Percentiles rank a stretch among this genome's conserved stretches.
Evolutionary conservation across 2,329 filamentous ascomycete species (phyloP).

Genomic region (Amylocarpus encephaloides): DNA sequence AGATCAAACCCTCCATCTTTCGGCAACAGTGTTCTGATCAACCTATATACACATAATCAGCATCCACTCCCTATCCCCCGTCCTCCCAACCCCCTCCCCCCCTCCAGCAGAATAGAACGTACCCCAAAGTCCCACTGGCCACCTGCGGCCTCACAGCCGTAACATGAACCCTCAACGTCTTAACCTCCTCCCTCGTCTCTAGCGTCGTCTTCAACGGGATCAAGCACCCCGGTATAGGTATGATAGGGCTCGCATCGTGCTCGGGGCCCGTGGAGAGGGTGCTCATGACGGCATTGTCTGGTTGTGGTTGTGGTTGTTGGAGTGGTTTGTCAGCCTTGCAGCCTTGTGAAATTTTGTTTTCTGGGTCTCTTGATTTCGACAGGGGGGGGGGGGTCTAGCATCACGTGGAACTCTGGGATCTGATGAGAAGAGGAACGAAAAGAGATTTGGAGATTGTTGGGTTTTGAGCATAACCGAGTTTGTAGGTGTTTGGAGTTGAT

Average conservation of each 20-base stretch:
- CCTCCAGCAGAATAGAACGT: slow-evolving; percentile 32
- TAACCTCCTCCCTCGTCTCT: slow-evolving; percentile 54
- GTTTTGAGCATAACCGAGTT: not conserved
- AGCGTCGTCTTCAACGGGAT: slow-evolving; percentile 51
- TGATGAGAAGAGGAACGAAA: not conserved
- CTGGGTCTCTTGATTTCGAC: too few relatives aligned
- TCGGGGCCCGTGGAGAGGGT: not conserved
- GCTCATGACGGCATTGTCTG: not conserved
- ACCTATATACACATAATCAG: slow-evolving; percentile 37
- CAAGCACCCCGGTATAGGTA: not conserved
- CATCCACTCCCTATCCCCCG: too few relatives aligned
- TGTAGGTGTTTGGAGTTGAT: too few relatives aligned
- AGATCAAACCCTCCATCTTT: slow-evolving; percentile 58
- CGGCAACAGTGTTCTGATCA: slow-evolving; percentile 49
- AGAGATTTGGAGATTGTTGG: not conserved
- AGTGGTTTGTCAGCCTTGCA: not conserved
- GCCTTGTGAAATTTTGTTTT: not conserved
- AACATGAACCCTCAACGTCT: slow-evolving; percentile 58
- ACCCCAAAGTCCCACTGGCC: slow-evolving; percentile 69
- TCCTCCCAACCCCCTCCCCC: slow-evolving; percentile 15
- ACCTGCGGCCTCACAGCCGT: slow-evolving; percentile 65
- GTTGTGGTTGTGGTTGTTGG: not conserved
- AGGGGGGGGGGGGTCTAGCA: not conserved
- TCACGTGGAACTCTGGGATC: not conserved
- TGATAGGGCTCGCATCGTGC: not conserved